phyloP scores from a whole-genome alignment of 2,329 filamentous ascomycete species.

The Dactylellina parvicollis region DNA sequence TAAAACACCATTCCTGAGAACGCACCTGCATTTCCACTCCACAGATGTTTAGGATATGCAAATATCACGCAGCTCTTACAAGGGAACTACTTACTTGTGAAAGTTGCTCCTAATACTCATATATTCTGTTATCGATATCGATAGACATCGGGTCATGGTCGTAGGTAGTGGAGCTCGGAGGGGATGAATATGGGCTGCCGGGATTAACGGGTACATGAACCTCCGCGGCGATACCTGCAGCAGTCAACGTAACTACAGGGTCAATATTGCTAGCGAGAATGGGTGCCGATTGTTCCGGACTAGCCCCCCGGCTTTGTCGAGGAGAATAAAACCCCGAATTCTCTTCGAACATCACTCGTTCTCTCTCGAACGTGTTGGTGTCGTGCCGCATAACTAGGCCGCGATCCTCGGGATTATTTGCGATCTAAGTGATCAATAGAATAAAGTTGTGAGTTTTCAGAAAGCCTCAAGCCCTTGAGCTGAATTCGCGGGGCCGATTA shows the following conservation, averaged over 20 bases:
- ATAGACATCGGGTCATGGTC: constrained; percentile 32
- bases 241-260: constrained; percentile 42
- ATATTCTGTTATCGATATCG: constrained; percentile 33
- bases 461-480: not conserved
- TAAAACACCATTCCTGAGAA: too few relatives aligned
- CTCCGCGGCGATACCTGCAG: constrained; percentile 48
- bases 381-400: constrained; percentile 50
- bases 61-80: too few relatives aligned
- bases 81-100: too few relatives aligned
- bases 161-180: constrained; percentile 30
- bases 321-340: constrained; percentile 48
- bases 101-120: not conserved
- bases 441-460: not conserved
- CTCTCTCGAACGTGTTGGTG: constrained; percentile 49
- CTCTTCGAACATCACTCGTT: constrained; percentile 51
- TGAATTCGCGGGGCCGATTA: not conserved
- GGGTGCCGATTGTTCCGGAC: constrained; percentile 33
- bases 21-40: too few relatives aligned
- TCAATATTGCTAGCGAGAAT: constrained; percentile 50
- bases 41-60: too few relatives aligned
- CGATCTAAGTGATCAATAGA: constrained; percentile 35
- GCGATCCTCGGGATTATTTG: constrained; percentile 42
- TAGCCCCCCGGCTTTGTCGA: constrained; percentile 10
- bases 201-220: constrained; percentile 43
- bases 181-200: constrained; percentile 44